Percentiles rank a stretch among this genome's conserved stretches.
These are phyloP conservation scores for Backusella tarrabulga DNA, from an alignment of 192 early-diverging fungal species.

Conservation along the genomic window DNA sequence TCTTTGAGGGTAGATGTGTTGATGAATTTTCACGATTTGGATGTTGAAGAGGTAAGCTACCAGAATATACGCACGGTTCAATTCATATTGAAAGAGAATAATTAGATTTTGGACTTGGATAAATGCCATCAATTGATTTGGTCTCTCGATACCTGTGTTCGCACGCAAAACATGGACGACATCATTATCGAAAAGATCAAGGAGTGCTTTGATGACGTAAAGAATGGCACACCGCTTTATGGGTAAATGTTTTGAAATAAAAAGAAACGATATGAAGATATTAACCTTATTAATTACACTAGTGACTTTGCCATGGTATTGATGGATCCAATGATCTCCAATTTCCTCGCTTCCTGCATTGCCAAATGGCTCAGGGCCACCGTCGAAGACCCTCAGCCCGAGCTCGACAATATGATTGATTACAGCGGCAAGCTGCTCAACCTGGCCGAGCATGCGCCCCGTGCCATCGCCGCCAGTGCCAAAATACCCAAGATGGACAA, in stretches of 20 bases:
- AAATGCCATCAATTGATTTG: constrained; percentile 53
- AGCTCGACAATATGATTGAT: constrained; percentile 30
- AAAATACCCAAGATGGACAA: constrained; percentile 52
- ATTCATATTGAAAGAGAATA: not conserved
- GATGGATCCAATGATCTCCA: constrained; percentile 51
- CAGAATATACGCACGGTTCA: not conserved
- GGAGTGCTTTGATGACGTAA: constrained; percentile 52
- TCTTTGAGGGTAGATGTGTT: constrained; percentile 55
- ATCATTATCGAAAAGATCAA: constrained; percentile 51
- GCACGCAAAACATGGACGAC: constrained; percentile 55
- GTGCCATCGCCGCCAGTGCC: constrained; percentile 37
- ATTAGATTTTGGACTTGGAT: constrained; percentile 50
- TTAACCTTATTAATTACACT: not conserved
- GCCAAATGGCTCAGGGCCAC: constrained; percentile 33
- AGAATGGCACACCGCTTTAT: constrained; percentile 47
- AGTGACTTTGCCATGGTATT: constrained; percentile 60
- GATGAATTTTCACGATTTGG: constrained; percentile 55
- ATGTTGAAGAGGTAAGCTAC: constrained; percentile 36
- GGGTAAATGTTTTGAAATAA: constrained; percentile 36
- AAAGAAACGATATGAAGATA: not conserved
- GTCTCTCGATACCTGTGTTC: constrained; percentile 56
- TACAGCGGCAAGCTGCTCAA: constrained; percentile 54
- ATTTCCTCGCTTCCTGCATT: constrained; percentile 51
- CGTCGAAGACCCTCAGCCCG: constrained; percentile 23
- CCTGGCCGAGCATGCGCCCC: constrained; percentile 49